Evolutionary conservation across 1,284 basidiomycete genomes (phyloP).

Genomic region (Trichosporon faecale): DNA sequence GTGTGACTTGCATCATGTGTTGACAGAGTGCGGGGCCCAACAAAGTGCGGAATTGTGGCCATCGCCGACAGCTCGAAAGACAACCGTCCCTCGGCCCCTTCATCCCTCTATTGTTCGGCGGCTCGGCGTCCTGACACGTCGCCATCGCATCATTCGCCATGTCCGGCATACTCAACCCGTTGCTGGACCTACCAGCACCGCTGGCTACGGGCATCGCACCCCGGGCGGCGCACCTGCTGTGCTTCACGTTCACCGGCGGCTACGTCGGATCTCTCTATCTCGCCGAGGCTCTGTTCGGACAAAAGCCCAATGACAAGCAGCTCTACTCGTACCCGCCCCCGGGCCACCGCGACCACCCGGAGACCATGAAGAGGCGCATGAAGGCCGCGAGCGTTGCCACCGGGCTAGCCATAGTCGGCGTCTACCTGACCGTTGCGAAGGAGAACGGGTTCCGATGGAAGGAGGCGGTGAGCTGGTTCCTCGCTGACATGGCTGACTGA

Average conservation of each 20-base stretch:
- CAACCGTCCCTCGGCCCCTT: background rate
- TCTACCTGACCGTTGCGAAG: slow-evolving; percentile 34
- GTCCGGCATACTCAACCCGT: slow-evolving; percentile 18
- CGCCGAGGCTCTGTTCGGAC: slow-evolving; percentile 34
- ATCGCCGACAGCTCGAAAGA: background rate
- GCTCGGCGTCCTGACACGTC: background rate
- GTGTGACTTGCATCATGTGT: background rate
- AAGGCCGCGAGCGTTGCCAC: slow-evolving; percentile 46
- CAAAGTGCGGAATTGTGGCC: background rate
- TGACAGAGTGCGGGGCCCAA: slow-evolving; percentile 16
- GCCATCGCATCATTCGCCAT: slow-evolving; percentile 10
- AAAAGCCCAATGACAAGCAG: slow-evolving; percentile 5
- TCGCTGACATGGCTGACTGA: slow-evolving; percentile 11
- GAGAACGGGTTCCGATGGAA: slow-evolving; percentile 20
- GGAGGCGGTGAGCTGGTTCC: slow-evolving; percentile 10
- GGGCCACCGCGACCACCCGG: slow-evolving; percentile 49
- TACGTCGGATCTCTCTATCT: slow-evolving; percentile 56
- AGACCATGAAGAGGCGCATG: slow-evolving; percentile 47
- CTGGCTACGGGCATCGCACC: slow-evolving; percentile 32
- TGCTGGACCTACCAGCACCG: slow-evolving; percentile 28
- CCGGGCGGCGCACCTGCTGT: slow-evolving; percentile 35
- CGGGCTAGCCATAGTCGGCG: slow-evolving; percentile 32
- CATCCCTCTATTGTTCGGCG: slow-evolving; percentile 1
- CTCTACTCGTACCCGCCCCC: slow-evolving; percentile 14
- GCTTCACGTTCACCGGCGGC: slow-evolving; percentile 48